phyloP scores from a whole-genome alignment of 805 yeast genomes.

The Wickerhamomyces strasburgensis region DNA sequence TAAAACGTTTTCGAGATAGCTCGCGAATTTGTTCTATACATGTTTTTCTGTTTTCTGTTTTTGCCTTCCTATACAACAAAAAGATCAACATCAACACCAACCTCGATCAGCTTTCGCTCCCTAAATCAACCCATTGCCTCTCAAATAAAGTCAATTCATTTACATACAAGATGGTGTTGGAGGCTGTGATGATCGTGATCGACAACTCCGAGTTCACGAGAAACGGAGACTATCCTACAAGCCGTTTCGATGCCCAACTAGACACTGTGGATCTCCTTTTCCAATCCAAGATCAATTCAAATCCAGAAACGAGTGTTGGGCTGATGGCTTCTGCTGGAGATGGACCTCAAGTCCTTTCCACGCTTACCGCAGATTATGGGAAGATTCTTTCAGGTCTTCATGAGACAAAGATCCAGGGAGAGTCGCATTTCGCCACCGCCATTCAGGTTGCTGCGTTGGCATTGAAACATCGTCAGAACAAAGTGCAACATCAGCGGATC shows the following conservation, averaged over 20 bases:
- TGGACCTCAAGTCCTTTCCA: conserved; percentile 82
- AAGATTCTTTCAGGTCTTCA: conserved; percentile 80
- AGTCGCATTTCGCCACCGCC: conserved; percentile 67
- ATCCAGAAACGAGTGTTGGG: conserved; percentile 94
- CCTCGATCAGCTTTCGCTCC: not conserved
- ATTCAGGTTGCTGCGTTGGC: conserved; percentile 93
- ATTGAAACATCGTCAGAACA: conserved; percentile 92
- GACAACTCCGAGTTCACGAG: conserved; percentile 96
- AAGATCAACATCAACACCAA: not conserved
- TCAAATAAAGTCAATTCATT: not conserved
- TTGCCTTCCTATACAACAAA: conserved; percentile 1
- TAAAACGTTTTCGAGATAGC: not conserved
- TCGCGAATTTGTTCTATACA: too few relatives aligned
- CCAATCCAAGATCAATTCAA: conserved; percentile 76
- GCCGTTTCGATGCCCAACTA: conserved; percentile 87
- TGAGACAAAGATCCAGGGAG: conserved; percentile 67
- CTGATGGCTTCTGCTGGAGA: conserved; percentile 82
- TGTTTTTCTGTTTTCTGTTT: too few relatives aligned
- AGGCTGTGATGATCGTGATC: conserved; percentile 91
- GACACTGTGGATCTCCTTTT: conserved; percentile 86
- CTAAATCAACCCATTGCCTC: conserved; percentile 2
- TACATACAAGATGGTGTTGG: conserved; percentile 65
- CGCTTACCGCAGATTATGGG: conserved; percentile 84
- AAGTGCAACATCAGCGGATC: conserved; percentile 85
- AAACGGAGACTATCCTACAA: conserved; percentile 88